These are phyloP conservation scores for Termitomyces eurrhizus DNA, from an alignment of 768 basidiomycete species.

Conservation along the genomic window DNA sequence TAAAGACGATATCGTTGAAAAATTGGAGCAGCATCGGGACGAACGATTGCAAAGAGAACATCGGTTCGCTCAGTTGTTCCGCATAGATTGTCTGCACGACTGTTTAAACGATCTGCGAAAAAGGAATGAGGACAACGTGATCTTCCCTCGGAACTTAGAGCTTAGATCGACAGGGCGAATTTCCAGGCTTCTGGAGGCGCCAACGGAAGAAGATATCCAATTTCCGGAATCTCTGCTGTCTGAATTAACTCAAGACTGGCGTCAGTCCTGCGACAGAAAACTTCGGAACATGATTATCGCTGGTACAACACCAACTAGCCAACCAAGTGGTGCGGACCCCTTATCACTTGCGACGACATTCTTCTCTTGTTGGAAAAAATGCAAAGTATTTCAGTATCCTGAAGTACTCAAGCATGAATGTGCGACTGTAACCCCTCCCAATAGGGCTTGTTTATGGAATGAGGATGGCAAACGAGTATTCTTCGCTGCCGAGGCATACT, in stretches of 20 bases:
- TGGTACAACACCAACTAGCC: neutral
- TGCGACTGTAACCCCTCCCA: neutral
- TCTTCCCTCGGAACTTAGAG: neutral
- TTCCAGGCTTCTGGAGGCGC: neutral
- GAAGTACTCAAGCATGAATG: neutral
- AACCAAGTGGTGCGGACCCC: neutral
- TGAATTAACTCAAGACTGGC: neutral
- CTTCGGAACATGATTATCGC: neutral
- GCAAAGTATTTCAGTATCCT: neutral
- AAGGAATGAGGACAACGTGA: neutral
- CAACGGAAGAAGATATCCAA: neutral
- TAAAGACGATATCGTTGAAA: neutral
- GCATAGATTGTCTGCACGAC: neutral
- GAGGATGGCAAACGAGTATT: neutral
- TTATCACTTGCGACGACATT: conserved; percentile 3
- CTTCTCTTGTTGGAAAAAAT: neutral
- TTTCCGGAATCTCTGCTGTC: neutral
- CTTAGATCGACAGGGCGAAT: neutral
- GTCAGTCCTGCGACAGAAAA: neutral
- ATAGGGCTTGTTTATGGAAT: neutral
- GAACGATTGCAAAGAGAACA: neutral
- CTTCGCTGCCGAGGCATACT: neutral
- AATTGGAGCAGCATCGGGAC: neutral
- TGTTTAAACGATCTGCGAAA: too few relatives aligned
- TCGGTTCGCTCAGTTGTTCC: neutral